Evolutionary conservation across 2,329 filamentous ascomycete species (phyloP).

Genomic region (Conoideocrella luteorostrata): DNA sequence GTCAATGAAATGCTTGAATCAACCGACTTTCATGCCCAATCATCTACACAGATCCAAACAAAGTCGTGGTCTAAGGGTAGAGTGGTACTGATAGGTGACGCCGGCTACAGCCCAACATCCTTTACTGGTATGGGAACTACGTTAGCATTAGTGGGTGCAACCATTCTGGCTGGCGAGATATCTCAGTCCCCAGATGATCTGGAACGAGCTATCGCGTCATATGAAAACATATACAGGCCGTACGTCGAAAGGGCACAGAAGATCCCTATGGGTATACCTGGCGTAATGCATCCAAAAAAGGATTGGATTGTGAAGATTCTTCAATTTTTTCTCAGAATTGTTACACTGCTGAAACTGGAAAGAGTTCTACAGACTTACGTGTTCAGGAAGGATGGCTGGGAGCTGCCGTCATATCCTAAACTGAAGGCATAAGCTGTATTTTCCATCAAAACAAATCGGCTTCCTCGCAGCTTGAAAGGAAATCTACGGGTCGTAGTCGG

Average conservation of each 20-base stretch:
- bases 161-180: conserved; percentile 34
- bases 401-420: conserved; percentile 1
- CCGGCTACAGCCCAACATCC: conserved; percentile 40
- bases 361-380: not conserved
- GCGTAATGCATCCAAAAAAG: not conserved
- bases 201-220: not conserved
- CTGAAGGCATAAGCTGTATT: too few species aligned
- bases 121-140: conserved; percentile 43
- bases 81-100: conserved; percentile 43
- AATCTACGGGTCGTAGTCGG: too few species aligned
- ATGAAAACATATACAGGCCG: conserved; percentile 1
- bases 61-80: conserved; percentile 27
- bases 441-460: too few species aligned
- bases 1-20: conserved; percentile 27
- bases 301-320: not conserved
- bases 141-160: conserved; percentile 38
- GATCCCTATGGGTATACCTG: not conserved
- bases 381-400: not conserved
- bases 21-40: conserved; percentile 38
- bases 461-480: too few species aligned
- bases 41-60: conserved; percentile 37
- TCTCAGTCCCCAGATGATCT: not conserved
- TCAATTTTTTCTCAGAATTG: not conserved
- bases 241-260: conserved; percentile 1
- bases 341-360: not conserved